These are phyloP conservation scores for Dactylellina cionopaga DNA, from an alignment of 2,329 filamentous ascomycete species.

Conservation along the genomic window DNA sequence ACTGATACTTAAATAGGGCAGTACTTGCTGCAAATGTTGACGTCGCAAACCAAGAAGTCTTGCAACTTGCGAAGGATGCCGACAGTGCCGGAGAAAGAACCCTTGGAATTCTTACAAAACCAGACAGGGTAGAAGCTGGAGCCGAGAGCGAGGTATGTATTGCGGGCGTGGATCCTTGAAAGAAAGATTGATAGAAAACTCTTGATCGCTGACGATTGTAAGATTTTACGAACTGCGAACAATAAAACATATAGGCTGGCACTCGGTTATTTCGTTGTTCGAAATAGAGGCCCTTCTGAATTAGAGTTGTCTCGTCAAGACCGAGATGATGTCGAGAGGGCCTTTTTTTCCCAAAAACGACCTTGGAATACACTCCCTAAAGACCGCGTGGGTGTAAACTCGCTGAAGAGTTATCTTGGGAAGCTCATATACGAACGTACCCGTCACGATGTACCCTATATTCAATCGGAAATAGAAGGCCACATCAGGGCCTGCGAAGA, in stretches of 20 bases:
- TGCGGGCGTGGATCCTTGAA: not conserved
- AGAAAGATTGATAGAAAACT: not conserved
- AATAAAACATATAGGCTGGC: conserved; percentile 14
- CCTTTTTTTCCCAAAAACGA: conserved; percentile 10
- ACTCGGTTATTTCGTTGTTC: conserved; percentile 28
- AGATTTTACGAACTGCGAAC: conserved; percentile 13
- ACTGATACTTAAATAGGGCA: conserved; percentile 1
- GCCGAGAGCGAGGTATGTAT: conserved; percentile 55
- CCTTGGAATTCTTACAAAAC: conserved; percentile 68
- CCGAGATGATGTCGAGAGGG: conserved; percentile 14
- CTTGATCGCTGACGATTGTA: not conserved
- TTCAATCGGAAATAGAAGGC: conserved; percentile 14
- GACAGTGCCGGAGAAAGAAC: conserved; percentile 62
- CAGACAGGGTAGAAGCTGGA: conserved; percentile 65
- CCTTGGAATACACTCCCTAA: conserved; percentile 19
- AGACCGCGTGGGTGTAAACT: conserved; percentile 13
- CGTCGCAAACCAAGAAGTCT: conserved; percentile 48
- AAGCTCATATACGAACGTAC: conserved; percentile 29
- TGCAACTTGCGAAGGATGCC: conserved; percentile 54
- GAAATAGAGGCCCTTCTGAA: conserved; percentile 29
- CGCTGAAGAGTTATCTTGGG: conserved; percentile 21
- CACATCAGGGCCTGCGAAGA: conserved; percentile 3
- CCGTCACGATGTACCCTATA: conserved; percentile 24
- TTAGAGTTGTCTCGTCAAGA: conserved; percentile 13
- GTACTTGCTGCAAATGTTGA: conserved; percentile 48